Percentiles rank a stretch among this genome's conserved stretches.
These are phyloP conservation scores for Ceraceosorus guamensis DNA, from an alignment of 1,284 basidiomycete species.

Conservation along the genomic window DNA sequence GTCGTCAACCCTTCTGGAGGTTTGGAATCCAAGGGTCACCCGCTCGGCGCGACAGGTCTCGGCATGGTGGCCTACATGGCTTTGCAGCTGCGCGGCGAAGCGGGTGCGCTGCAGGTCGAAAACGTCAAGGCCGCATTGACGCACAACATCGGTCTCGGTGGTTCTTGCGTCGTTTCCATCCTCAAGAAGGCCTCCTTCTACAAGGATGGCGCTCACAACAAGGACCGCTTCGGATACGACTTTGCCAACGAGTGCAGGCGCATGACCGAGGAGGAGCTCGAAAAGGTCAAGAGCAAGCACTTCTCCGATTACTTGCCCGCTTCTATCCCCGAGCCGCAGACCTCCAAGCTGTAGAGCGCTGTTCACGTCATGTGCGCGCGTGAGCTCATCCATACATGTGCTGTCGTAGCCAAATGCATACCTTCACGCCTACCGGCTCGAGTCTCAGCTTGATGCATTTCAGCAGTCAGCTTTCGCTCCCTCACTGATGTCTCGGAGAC, in stretches of 20 bases:
- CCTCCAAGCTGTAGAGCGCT: no score
- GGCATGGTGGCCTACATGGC: conserved; percentile 83
- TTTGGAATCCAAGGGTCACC: conserved; percentile 72
- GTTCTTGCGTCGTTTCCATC: conserved; percentile 33
- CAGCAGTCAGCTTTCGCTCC: no score
- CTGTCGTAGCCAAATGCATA: no score
- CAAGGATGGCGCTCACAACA: conserved; percentile 26
- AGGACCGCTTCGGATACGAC: conserved; percentile 39
- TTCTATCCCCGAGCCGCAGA: conserved; percentile 10
- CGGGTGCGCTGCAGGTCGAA: conserved; percentile 56
- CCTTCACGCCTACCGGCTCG: no score
- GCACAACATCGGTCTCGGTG: conserved; percentile 75
- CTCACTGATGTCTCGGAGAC: no score
- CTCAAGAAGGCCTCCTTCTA: conserved; percentile 29
- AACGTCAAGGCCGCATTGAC: conserved; percentile 71
- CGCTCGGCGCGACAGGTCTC: conserved; percentile 73
- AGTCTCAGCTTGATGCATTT: no score
- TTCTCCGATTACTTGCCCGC: conserved; percentile 32
- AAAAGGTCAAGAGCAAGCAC: conserved; percentile 39
- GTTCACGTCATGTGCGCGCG: no score
- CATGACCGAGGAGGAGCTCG: conserved; percentile 34
- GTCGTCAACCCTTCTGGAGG: conserved; percentile 80
- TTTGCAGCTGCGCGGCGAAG: conserved; percentile 53
- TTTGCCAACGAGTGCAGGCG: conserved; percentile 26
- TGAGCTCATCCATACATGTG: no score